Evolutionary conservation across 441 rosid genomes (phyloP), one percentile per base, ranked within the genome.

Genomic region (Pelargonium cotyledonis): DNA sequence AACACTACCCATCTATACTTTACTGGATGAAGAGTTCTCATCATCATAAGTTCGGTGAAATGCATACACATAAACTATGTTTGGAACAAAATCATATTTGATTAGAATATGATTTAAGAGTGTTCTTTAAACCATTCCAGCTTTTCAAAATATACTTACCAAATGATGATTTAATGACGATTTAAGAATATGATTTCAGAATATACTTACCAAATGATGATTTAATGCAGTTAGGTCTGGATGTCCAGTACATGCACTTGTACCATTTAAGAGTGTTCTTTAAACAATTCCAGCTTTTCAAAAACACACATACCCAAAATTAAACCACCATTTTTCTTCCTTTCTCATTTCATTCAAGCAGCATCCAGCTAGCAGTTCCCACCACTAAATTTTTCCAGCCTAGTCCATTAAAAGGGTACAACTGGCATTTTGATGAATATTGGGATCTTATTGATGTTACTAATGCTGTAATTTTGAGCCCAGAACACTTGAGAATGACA

Each of bases 291-390:
- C 75, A 66, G 73, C 80, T 74, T 76, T 62, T 68, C 63, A 49
- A n/a, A 12, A 61, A 69, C 66, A 46, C 58, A 60, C 66, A 19
- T 53, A n/a, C 58, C 58, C 58, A 53, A 19, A 19, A 53, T 15
- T n/a, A n/a, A 53, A 16, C 21, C 58, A 15, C 14, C 58, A n/a
- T 53, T n/a, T n/a, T 53, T 53, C 58, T 53, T 53, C 58, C 58
- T 53, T 53, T 53, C 58, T 53, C 6, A 19, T 53, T 65, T 53
- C 6, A 19, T 53, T 65, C 73, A 71, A 78, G 81, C 73, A 82
- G 73, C 66, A 72, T 78, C 84, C 84, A 80, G 83, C 89, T 72
- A 71, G 85, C 78, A 73, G 65, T 72, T 64, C 68, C 80, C 73
- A 49, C n/a, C 51, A 58, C 49, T 12, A 53, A 43, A 60, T 72